phyloP scores from a whole-genome alignment of 1,139 yeast genomes.

The Yamadazyma triangularis region DNA sequence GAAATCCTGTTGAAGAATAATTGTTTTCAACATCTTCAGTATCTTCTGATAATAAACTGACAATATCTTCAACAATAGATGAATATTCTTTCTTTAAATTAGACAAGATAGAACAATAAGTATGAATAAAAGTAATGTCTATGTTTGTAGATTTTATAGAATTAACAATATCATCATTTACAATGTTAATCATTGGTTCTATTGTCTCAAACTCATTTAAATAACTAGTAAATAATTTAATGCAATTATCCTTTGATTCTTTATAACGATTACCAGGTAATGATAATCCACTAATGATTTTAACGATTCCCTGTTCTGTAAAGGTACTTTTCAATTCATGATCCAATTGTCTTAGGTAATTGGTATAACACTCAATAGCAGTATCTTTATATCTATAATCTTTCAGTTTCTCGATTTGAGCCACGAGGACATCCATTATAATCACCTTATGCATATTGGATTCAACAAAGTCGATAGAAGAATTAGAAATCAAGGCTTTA shows the following conservation, averaged over 20 bases:
- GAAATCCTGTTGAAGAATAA: conserved; percentile 2
- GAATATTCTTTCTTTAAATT: conserved; percentile 1
- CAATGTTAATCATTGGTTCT: neutral
- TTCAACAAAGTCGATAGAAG: conserved; percentile 12
- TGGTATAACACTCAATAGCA: conserved; percentile 18
- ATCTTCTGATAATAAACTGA: too few relatives aligned
- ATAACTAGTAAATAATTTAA: neutral
- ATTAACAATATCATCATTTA: too few relatives aligned
- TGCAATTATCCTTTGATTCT: conserved; percentile 1
- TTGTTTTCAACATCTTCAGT: conserved; percentile 7
- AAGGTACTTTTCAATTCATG: neutral
- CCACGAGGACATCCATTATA: conserved; percentile 10
- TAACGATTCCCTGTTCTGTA: conserved; percentile 1
- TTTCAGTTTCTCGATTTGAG: conserved; percentile 16
- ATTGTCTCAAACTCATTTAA: neutral
- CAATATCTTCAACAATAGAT: conserved; percentile 1
- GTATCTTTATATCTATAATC: conserved; percentile 16
- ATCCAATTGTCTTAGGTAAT: conserved; percentile 3
- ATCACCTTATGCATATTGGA: conserved; percentile 16
- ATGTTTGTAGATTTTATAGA: too few relatives aligned
- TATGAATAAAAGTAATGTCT: neutral
- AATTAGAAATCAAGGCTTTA: conserved; percentile 9
- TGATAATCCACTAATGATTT: neutral
- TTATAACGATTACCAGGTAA: neutral
- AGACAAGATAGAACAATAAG: neutral